Conservation (phyloP, 2,329 filamentous ascomycete species). For the Diaporthe ampelina region DNA sequence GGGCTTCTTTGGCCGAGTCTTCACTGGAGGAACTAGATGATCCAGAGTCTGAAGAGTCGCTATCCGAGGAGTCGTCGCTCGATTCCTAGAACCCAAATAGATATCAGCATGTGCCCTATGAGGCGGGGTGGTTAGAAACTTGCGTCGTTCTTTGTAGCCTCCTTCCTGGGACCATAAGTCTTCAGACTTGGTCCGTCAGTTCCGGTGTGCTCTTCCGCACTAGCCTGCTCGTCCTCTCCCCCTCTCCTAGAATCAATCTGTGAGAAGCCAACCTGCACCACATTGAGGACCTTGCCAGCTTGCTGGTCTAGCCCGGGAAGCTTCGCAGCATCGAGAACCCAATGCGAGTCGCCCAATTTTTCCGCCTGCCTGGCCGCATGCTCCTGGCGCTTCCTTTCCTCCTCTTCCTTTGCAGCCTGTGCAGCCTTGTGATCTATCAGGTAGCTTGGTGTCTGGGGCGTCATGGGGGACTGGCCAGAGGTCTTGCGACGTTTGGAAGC, state of each 20-base stretch:
- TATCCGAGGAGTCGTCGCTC: constrained; percentile 35
- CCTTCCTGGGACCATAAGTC: constrained; percentile 36
- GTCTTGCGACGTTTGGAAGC: constrained; percentile 75
- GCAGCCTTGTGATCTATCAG: constrained; percentile 72
- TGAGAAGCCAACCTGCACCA: constrained; percentile 72
- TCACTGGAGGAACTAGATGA: constrained; percentile 55
- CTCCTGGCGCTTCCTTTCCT: constrained; percentile 75
- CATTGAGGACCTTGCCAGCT: constrained; percentile 58
- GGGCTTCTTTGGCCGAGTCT: constrained; percentile 48
- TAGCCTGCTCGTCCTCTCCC: neutral
- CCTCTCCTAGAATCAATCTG: constrained; percentile 58
- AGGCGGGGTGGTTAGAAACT: constrained; percentile 1
- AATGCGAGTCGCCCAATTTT: constrained; percentile 78
- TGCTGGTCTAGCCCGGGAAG: constrained; percentile 34
- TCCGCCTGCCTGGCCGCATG: constrained; percentile 73
- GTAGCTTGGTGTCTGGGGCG: constrained; percentile 52
- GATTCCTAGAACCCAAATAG: constrained; percentile 16
- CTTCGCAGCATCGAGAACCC: constrained; percentile 74
- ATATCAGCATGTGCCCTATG: constrained; percentile 28
- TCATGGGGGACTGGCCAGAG: constrained; percentile 49
- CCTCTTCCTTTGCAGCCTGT: constrained; percentile 73
- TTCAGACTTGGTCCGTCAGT: constrained; percentile 36
- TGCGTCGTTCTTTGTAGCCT: constrained; percentile 36
- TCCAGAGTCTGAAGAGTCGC: constrained; percentile 52
- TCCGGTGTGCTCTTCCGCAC: constrained; percentile 48